A percentile compares a stretch with the other conserved stretches of the same genome.
These are phyloP conservation scores for Glycine tomentella DNA, from an alignment of 306 rosid species.

Conservation along the genomic window DNA sequence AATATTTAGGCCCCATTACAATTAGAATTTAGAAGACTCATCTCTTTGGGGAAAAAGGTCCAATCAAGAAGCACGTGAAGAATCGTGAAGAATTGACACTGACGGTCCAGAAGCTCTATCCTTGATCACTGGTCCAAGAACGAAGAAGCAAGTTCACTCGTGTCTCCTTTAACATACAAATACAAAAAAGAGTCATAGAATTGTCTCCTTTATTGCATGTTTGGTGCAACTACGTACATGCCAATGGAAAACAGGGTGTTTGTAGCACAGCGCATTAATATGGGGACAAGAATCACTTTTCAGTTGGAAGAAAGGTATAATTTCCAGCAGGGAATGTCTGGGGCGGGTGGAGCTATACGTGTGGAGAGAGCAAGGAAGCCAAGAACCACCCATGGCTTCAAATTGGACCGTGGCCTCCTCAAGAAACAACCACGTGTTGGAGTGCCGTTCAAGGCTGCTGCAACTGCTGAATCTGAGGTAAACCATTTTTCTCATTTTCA, in stretches of 20 bases:
- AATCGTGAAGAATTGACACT: background rate
- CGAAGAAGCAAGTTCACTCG: background rate
- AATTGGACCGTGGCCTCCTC: constrained; percentile 10
- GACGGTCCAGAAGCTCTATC: constrained; percentile 26
- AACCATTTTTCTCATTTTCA: background rate
- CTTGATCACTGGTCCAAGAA: background rate
- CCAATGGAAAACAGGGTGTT: constrained; percentile 38
- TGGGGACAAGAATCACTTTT: constrained; percentile 32
- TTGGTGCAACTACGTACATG: background rate
- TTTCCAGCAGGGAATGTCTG: constrained; percentile 16
- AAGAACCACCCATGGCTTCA: background rate
- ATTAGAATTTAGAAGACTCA: too few species aligned
- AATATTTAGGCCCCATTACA: too few species aligned
- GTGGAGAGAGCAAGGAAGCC: constrained; percentile 46
- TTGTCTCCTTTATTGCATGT: background rate
- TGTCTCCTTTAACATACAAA: background rate
- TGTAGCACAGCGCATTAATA: constrained; percentile 5
- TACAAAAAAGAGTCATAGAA: too few species aligned
- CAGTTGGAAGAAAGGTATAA: constrained; percentile 43
- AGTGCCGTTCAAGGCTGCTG: constrained; percentile 28
- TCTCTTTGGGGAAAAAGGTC: background rate
- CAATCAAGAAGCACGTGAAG: background rate
- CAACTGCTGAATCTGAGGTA: constrained; percentile 51
- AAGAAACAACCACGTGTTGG: constrained; percentile 4
- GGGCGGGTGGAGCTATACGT: constrained; percentile 19